Percentiles rank a stretch among this genome's conserved stretches.
phyloP scores from a whole-genome alignment of 2,329 filamentous ascomycete genomes.

The Paraphoma chrysanthemicola region DNA sequence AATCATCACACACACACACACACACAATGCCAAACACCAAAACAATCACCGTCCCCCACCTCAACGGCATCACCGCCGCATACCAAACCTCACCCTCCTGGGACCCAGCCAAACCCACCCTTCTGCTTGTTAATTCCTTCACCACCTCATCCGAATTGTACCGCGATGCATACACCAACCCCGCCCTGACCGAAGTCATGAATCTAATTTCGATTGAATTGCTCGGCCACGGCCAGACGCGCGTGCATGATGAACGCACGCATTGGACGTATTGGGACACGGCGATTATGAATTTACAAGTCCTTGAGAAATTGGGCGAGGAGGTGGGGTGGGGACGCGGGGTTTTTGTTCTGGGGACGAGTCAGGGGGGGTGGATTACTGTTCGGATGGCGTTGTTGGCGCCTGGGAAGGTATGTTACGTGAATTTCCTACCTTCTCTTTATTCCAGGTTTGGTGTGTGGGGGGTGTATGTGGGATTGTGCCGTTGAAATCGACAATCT shows the following conservation, averaged over 20 bases:
- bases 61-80: slow-evolving; percentile 58
- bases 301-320: slow-evolving; percentile 47
- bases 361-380: slow-evolving; percentile 62
- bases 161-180: slow-evolving; percentile 48
- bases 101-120: slow-evolving; percentile 55
- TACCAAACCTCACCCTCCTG: slow-evolving; percentile 53
- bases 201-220: slow-evolving; percentile 63
- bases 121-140: slow-evolving; percentile 61
- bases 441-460: too few relatives aligned
- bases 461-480: too few relatives aligned
- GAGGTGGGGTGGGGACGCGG: slow-evolving; percentile 26
- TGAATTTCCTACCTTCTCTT: too few relatives aligned
- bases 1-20: not conserved
- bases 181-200: slow-evolving; percentile 45
- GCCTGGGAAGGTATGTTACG: slow-evolving; percentile 49
- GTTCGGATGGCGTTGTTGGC: slow-evolving; percentile 60
- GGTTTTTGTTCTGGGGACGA: slow-evolving; percentile 59
- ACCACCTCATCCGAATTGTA: slow-evolving; percentile 58
- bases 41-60: slow-evolving; percentile 56
- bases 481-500: too few relatives aligned
- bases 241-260: slow-evolving; percentile 43
- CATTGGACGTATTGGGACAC: slow-evolving; percentile 65
- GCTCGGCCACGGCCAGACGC: slow-evolving; percentile 60
- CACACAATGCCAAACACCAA: slow-evolving; percentile 41
- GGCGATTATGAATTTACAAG: slow-evolving; percentile 54